Evolutionary conservation across 2,329 filamentous ascomycete genomes (phyloP).

Genomic region (Seiridium unicorne): DNA sequence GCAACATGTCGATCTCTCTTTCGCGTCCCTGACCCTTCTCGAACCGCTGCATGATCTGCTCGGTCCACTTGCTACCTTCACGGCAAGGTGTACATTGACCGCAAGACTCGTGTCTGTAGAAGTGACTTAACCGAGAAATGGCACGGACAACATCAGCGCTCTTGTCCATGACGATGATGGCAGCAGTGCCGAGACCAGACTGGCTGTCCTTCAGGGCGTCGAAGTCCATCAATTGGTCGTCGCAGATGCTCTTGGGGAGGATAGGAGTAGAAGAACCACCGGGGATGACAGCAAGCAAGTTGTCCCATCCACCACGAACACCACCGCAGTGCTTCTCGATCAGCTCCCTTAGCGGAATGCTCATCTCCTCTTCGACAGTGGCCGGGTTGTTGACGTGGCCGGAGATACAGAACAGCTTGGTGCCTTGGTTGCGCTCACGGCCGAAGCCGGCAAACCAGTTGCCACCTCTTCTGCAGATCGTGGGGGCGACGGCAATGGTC

Average conservation of each 20-base stretch:
- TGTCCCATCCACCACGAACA: slow-evolving; percentile 96
- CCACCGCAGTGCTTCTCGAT: slow-evolving; percentile 99
- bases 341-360: slow-evolving; percentile 89
- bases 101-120: slow-evolving; percentile 98
- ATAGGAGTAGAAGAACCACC: slow-evolving; percentile 97
- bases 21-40: slow-evolving; percentile 85
- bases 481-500: slow-evolving; percentile 91
- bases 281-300: slow-evolving; percentile 90
- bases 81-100: slow-evolving; percentile 99
- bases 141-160: slow-evolving; percentile 92
- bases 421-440: slow-evolving; percentile 93
- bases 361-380: slow-evolving; percentile 99
- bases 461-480: slow-evolving; percentile 88
- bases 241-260: slow-evolving; percentile 83
- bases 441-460: slow-evolving; percentile 94
- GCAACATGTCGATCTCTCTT: slow-evolving; percentile 98
- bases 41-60: slow-evolving; percentile 97
- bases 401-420: slow-evolving; percentile 97
- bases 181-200: slow-evolving; percentile 93
- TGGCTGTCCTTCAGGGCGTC: slow-evolving; percentile 97
- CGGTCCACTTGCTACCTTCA: slow-evolving; percentile 98
- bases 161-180: slow-evolving; percentile 99
- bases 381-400: slow-evolving; percentile 98
- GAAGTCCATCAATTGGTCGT: slow-evolving; percentile 98
- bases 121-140: slow-evolving; percentile 88